Evolutionary conservation across 1,284 basidiomycete species (phyloP).

Genomic region (Trametes hirsuta): DNA sequence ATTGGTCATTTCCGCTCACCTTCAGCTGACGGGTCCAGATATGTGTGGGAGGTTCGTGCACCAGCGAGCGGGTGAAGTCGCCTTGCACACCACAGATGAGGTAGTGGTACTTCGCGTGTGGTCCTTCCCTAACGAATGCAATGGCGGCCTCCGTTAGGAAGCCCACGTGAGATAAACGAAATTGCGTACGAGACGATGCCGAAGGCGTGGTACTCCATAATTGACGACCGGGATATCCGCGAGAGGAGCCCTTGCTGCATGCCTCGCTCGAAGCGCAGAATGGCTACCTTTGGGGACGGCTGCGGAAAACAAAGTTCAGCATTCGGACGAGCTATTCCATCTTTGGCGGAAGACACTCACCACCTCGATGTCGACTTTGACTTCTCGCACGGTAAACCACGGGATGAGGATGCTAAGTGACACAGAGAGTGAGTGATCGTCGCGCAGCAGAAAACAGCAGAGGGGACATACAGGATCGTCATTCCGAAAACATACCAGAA

Average conservation of each 20-base stretch:
- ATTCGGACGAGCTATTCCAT: conserved; percentile 1
- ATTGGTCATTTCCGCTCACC: conserved; percentile 35
- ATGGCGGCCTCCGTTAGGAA: conserved; percentile 16
- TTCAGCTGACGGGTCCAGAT: conserved; percentile 74
- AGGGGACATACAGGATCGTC: conserved; percentile 41
- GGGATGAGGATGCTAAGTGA: conserved; percentile 42
- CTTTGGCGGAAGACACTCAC: conserved; percentile 30
- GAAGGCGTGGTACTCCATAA: conserved; percentile 74
- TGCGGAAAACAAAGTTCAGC: conserved; percentile 32
- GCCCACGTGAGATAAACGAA: background rate
- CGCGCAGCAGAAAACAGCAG: background rate
- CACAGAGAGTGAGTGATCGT: background rate
- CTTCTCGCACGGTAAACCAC: conserved; percentile 47
- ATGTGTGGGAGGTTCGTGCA: conserved; percentile 61
- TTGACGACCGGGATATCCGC: conserved; percentile 64
- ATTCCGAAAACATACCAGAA: conserved; percentile 50
- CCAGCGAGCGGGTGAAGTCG: conserved; percentile 66
- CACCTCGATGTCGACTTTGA: conserved; percentile 46
- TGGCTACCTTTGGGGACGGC: conserved; percentile 70
- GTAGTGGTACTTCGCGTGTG: conserved; percentile 64
- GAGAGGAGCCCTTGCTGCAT: conserved; percentile 74
- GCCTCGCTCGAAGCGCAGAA: conserved; percentile 67
- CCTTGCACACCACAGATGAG: conserved; percentile 74
- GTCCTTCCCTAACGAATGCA: conserved; percentile 52
- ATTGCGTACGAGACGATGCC: conserved; percentile 65